phyloP scores from a whole-genome alignment of 805 yeast species.

The Ogataea ganodermae region DNA sequence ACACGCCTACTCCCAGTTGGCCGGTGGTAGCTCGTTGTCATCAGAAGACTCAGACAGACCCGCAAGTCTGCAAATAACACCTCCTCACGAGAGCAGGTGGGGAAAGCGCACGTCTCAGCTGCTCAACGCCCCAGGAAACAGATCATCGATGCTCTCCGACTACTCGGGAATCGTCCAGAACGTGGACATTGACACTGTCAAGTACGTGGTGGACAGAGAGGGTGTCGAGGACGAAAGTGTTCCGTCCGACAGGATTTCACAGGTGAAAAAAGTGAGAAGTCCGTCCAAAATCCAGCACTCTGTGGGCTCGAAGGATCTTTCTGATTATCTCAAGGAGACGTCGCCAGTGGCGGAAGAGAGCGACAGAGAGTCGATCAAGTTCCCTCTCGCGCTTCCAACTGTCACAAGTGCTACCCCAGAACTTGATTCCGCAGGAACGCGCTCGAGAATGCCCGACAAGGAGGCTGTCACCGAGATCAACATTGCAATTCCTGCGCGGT shows the following conservation, averaged over 20 bases:
- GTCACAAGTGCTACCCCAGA: neutral
- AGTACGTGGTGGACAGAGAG: constrained; percentile 31
- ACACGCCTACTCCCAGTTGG: constrained; percentile 9
- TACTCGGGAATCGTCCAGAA: constrained; percentile 41
- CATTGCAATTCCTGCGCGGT: constrained; percentile 34
- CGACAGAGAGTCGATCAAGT: constrained; percentile 26
- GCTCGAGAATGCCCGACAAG: constrained; percentile 29
- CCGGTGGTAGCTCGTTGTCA: neutral
- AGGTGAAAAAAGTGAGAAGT: constrained; percentile 22
- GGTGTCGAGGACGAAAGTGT: constrained; percentile 12
- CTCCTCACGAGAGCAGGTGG: constrained; percentile 3
- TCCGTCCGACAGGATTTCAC: constrained; percentile 20
- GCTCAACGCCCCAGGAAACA: constrained; percentile 22
- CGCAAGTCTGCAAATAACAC: constrained; percentile 2
- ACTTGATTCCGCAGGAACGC: neutral
- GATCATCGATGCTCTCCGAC: constrained; percentile 37
- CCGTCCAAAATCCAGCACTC: constrained; percentile 19
- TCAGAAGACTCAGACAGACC: constrained; percentile 5
- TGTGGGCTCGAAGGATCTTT: constrained; percentile 16
- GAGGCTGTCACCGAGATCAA: constrained; percentile 28
- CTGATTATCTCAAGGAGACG: constrained; percentile 13
- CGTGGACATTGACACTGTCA: constrained; percentile 38
- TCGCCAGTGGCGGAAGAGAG: constrained; percentile 23
- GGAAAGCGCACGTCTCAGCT: constrained; percentile 9
- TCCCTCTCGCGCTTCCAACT: constrained; percentile 26